These are phyloP conservation scores for Hemisphaericaspora nanyangensis DNA, from an alignment of 805 yeast genomes.

Conservation along the genomic window DNA sequence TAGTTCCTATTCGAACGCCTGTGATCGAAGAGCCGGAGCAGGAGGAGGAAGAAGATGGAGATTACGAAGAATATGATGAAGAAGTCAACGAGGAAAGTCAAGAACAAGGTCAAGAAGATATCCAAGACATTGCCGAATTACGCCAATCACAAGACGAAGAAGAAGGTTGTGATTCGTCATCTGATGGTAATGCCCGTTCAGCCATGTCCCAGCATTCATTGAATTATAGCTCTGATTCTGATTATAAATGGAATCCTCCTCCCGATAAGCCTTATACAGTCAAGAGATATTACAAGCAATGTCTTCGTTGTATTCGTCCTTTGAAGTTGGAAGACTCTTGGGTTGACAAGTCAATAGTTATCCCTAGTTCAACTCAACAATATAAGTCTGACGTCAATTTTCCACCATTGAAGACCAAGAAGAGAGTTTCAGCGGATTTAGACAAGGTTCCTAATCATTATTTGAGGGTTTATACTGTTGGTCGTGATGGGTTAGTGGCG, in stretches of 20 bases:
- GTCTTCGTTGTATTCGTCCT: constrained; percentile 55
- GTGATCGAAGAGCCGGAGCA: constrained; percentile 12
- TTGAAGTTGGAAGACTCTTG: constrained; percentile 50
- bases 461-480: constrained; percentile 32
- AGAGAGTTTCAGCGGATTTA: neutral
- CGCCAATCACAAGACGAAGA: constrained; percentile 23
- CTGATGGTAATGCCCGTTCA: neutral
- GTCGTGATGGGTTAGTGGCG: constrained; percentile 36
- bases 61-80: constrained; percentile 15
- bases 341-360: constrained; percentile 45
- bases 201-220: neutral
- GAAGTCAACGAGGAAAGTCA: too few relatives aligned
- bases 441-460: constrained; percentile 28
- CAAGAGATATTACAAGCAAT: constrained; percentile 43
- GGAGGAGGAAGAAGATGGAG: constrained; percentile 20
- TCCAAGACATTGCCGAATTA: constrained; percentile 23
- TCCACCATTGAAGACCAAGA: neutral
- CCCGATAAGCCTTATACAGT: constrained; percentile 24
- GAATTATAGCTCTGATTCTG: constrained; percentile 6
- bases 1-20: neutral
- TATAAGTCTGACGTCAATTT: neutral
- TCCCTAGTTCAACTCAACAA: constrained; percentile 22
- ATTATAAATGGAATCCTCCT: constrained; percentile 49
- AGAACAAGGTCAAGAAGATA: constrained; percentile 21
- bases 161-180: constrained; percentile 10